Evolutionary conservation across 2,329 filamentous ascomycete species (phyloP), one percentile per base, ranked within the genome.

Genomic region (Metarhizium guizhouense): DNA sequence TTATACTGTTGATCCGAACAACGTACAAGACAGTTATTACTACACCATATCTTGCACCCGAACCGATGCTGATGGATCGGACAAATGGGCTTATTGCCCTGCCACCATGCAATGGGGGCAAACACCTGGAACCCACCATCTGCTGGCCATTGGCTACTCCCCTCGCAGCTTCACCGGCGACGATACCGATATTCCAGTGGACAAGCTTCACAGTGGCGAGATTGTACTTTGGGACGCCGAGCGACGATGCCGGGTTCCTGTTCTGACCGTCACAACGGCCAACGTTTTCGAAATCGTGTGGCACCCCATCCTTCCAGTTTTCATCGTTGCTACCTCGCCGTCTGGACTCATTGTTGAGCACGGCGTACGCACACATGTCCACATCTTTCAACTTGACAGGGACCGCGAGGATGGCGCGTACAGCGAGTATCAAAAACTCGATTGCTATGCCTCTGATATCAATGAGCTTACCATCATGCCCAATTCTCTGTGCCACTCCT

Each of bases 271-370:
- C 1, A 76, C 76, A 0, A 77, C 75, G 0, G 76, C 81, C 49
- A 86, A 86, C 56, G 80, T 85, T 2, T 86, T 86, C 48, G 83
- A 86, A 61, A 79, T 85, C 2, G 70, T 76, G 0, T 86, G 83
- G 83, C 83, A 86, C 62, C 83, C 83, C 0, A 73, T 64, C 0
- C 70, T 78, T 49, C 68, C 72, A 3, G 71, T 73, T 25, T 86
- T 86, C 60, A 69, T 82, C 5, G 81, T 76, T 4, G 83, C 82
- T 2, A 85, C 81, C 0, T 80, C 82, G 0, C 79, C 80, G 0
- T 72, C 69, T 8, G 75, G 75, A 13, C 66, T 71, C n/a, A 72
- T 74, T 38, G 63, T 73, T 4, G 74, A 79, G 32, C 66, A 74
- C 25, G 61, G 71, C 5, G 70, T 78, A 7, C 70, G 71, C 29